These are phyloP conservation scores for Pilasporangium apinafurcum DNA, from an alignment of 352 stramenopile genomes.

Conservation along the genomic window DNA sequence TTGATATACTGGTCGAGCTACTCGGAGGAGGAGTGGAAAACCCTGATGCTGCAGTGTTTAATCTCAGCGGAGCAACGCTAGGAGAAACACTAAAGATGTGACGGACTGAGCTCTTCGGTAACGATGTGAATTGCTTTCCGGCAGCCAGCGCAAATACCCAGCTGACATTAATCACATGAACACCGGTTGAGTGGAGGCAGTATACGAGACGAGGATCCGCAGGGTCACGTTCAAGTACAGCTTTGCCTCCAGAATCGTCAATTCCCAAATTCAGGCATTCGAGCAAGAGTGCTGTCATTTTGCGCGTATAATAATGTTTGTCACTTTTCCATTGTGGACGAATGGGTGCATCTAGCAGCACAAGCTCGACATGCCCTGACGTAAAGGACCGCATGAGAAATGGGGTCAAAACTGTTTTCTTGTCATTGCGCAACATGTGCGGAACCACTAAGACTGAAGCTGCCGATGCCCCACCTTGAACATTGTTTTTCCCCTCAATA, in stretches of 20 bases:
- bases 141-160: conserved; percentile 58
- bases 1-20: conserved; percentile 13
- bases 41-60: conserved; percentile 1
- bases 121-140: conserved; percentile 47
- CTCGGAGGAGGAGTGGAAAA: neutral
- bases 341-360: conserved; percentile 56
- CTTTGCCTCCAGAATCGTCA: conserved; percentile 61
- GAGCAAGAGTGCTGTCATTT: conserved; percentile 48
- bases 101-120: conserved; percentile 64
- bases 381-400: conserved; percentile 67
- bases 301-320: neutral
- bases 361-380: conserved; percentile 68
- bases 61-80: conserved; percentile 1
- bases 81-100: conserved; percentile 78
- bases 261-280: conserved; percentile 72
- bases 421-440: conserved; percentile 24
- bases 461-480: conserved; percentile 29
- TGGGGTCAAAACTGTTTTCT: conserved; percentile 22
- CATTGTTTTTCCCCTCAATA: conserved; percentile 44
- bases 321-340: conserved; percentile 58
- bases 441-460: conserved; percentile 49
- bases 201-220: conserved; percentile 59
- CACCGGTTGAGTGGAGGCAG: conserved; percentile 67
- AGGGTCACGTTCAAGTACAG: conserved; percentile 39
- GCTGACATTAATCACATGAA: conserved; percentile 70